Percentiles rank a stretch among this genome's conserved stretches.
Evolutionary conservation across 768 basidiomycete species (phyloP).

Genomic region (Phaffia australis): DNA sequence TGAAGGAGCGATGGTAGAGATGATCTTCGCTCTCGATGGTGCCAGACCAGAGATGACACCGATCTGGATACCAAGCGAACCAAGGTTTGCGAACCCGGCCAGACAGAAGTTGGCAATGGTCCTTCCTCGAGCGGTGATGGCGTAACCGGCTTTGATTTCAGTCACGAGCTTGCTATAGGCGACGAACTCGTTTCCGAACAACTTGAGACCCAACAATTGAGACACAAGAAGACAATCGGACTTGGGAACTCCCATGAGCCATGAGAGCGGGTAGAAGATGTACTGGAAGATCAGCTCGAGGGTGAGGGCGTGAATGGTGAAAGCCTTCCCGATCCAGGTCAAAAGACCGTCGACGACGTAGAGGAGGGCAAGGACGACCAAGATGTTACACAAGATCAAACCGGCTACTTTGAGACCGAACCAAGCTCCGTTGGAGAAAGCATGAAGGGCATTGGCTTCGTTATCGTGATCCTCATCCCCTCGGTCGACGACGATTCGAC

Average conservation of each 20-base stretch:
- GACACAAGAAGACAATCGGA: conserved; percentile 54
- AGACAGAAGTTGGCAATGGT: conserved; percentile 10
- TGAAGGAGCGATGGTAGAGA: conserved; percentile 57
- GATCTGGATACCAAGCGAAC: conserved; percentile 75
- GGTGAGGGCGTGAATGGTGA: conserved; percentile 61
- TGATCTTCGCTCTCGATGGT: conserved; percentile 56
- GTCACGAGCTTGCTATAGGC: conserved; percentile 5
- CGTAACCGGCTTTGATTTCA: conserved; percentile 17
- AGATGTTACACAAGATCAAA: conserved; percentile 58
- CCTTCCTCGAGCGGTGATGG: conserved; percentile 31
- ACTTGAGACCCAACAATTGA: conserved; percentile 70
- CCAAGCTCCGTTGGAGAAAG: conserved; percentile 71
- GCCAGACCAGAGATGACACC: conserved; percentile 63
- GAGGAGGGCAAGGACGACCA: conserved; percentile 68
- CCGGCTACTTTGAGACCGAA: conserved; percentile 80
- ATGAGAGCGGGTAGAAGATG: conserved; percentile 75
- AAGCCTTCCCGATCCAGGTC: conserved; percentile 64
- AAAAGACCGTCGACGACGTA: conserved; percentile 58
- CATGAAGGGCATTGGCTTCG: conserved; percentile 73
- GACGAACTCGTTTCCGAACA: conserved; percentile 45
- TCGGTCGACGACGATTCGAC: conserved; percentile 66
- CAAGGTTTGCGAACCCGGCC: conserved; percentile 29
- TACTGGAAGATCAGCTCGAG: conserved; percentile 77
- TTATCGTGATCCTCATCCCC: conserved; percentile 51
- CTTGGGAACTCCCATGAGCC: conserved; percentile 48